Evolutionary conservation across 345 rosid species (phyloP), one percentile per base, ranked within the genome.

Genomic region (Reutealis trisperma): DNA sequence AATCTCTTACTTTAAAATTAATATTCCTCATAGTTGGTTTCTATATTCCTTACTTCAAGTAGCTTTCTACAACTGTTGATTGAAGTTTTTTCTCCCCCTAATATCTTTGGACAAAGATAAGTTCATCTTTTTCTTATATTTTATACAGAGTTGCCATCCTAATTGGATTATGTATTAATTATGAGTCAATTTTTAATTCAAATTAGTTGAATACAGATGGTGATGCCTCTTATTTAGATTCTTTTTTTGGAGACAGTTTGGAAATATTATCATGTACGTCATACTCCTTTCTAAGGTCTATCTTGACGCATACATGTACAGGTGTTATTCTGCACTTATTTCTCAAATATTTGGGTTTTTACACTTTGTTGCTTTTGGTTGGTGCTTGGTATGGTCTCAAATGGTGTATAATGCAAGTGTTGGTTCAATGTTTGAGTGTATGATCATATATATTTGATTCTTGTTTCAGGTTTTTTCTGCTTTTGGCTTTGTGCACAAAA

Each of bases 401-500:
- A 24, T 10, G 51, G 64, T 75, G 79, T 75, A 63, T 68, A 25
- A 21, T 74, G 15, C 2, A 45, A 67, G 37, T 57, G 27, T 37
- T 67, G 22, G 57, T 70, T 75, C 63, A 34, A 27, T 75, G 15
- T 51, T 75, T 13, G 2, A 47, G 30, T 69, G 16, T 75, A 25
- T 71, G 42, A 42, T 82, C 45, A 72, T 80, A 67, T 75, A 71
- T 49, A 55, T 74, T 75, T 74, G 24, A 79, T 73, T 63, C 55
- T 77, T 66, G 72, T 89, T 84, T 65, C 89, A 92, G 98, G 99
- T 96, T 19, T 96, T 96, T 87, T 93, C 99, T 80, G 98, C 98
- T 70, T 96, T 93, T 89, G 99, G 99, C 25, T 96, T 89, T 75
- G 99, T 96, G 45, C 97, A 96, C 89, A 93, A 93, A 84, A 93